Base-by-base conservation (phyloP, 169 alveolate species). In the Sarcocystis neurona region DNA sequence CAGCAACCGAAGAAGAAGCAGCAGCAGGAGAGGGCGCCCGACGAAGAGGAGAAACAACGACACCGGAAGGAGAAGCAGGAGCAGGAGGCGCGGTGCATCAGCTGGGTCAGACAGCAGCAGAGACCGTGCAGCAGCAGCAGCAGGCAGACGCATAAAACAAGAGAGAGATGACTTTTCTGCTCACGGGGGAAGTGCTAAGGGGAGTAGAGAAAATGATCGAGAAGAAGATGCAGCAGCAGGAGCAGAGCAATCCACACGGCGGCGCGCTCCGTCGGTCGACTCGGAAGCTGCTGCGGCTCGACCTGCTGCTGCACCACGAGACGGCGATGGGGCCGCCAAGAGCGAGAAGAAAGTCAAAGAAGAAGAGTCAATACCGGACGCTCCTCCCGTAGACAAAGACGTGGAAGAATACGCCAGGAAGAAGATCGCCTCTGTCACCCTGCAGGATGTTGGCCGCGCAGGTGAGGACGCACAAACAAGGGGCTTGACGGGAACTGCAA, bases 371-470 rank as follows among this genome's bases (percentile, higher is more conserved):
- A 39, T 60, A 43, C 56, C n/a, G 70, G 86, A 44, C 18, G 72
- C 89, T 20, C 72, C 92, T 5, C 90, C 88, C 60, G 89, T 93
- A 37, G 92, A 93, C 39, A 92, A 87, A 43, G 94, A 93, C 32
- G 41, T 93, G 87, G 91, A 88, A 60, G 95, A 80, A 48, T 93
- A 93, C 87, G 92, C 93, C n/a, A 91, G 88, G 44, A 77, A 82
- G 66, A 93, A 93, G 66, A 90, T 93, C 15, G 79, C 85, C 32
- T 90, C 84, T 44, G 93, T 91, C 37, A 90, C 95, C 10, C 87
- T 90, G 0, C 94, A 90, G 72, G 92, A 88, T 50, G 32, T 79
- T 1, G 91, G 89, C 47, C 70, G 89, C 48, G 89, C 89, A 6
- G 89, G 89, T 84, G 34, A 43, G 72, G 27, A 34, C 0, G 56